Evolutionary conservation across 345 rosid genomes (phyloP).

Genomic region (Populus pruinosa): DNA sequence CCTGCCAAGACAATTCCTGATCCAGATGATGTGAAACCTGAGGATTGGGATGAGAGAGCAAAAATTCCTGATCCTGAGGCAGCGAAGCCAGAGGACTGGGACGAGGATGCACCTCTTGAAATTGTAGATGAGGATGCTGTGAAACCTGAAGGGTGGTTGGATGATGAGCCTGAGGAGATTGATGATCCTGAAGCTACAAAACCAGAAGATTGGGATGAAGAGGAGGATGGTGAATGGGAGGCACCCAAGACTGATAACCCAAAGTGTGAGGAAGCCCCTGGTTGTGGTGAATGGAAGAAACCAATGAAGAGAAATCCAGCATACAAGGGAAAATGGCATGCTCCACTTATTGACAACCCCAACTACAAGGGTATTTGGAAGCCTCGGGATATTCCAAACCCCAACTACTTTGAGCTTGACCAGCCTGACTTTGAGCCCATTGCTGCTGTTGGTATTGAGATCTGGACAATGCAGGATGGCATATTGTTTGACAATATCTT

Average conservation of each 20-base stretch:
- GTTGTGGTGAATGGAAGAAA: conserved; percentile 89
- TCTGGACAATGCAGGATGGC: conserved; percentile 95
- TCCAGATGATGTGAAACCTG: conserved; percentile 85
- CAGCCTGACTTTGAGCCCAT: conserved; percentile 69
- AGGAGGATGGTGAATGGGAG: conserved; percentile 93
- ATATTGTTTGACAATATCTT: conserved; percentile 71
- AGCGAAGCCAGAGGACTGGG: conserved; percentile 84
- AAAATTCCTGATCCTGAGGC: conserved; percentile 75
- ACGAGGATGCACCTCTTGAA: conserved; percentile 91
- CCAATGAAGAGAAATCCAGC: conserved; percentile 79
- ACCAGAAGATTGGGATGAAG: conserved; percentile 95
- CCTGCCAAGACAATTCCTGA: conserved; percentile 83
- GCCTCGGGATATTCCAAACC: conserved; percentile 77
- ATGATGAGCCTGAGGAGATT: conserved; percentile 84
- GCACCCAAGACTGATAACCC: conserved; percentile 85
- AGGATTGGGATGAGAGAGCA: conserved; percentile 85
- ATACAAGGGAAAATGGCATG: conserved; percentile 84
- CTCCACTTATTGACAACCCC: conserved; percentile 78
- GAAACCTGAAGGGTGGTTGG: conserved; percentile 91
- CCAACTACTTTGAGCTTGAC: conserved; percentile 68
- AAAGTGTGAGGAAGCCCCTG: conserved; percentile 66
- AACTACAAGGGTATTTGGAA: conserved; percentile 87
- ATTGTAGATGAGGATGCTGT: conserved; percentile 74
- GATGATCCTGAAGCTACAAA: conserved; percentile 85
- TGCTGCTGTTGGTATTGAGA: conserved; percentile 81